Conservation (phyloP, 176 grass and related monocot genomes). For the Chloris gayana region DNA sequence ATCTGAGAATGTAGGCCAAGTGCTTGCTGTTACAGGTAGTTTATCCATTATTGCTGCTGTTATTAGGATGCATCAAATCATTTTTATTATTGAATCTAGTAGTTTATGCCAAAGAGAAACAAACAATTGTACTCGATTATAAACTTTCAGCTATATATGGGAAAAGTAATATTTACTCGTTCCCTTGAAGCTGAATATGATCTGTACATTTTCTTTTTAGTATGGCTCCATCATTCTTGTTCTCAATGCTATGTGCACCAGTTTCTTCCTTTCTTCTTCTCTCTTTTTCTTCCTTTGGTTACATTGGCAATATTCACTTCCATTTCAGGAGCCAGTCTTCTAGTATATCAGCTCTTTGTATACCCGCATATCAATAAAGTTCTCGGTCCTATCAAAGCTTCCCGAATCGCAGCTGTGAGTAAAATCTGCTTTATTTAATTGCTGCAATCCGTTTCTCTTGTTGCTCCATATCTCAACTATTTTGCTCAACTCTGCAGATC, state of each 20-base stretch:
- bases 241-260: neutral
- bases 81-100: neutral
- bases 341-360: conserved; percentile 68
- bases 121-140: neutral
- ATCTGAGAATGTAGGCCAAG: conserved; percentile 63
- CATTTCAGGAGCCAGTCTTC: conserved; percentile 63
- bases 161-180: neutral
- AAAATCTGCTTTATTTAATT: conserved; percentile 37
- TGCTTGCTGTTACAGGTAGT: conserved; percentile 72
- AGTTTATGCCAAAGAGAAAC: neutral
- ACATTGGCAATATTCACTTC: conserved; percentile 15
- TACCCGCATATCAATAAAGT: conserved; percentile 63
- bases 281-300: neutral
- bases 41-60: neutral
- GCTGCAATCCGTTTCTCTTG: neutral
- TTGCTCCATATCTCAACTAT: conserved; percentile 13
- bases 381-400: conserved; percentile 55
- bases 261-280: neutral
- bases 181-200: neutral
- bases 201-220: neutral
- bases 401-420: conserved; percentile 61
- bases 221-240: neutral
- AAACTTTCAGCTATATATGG: neutral
- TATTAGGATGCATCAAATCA: neutral
- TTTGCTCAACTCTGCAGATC: conserved; percentile 38